Evolutionary conservation across 208 protist species (phyloP), one percentile per base, ranked within the genome.

Genomic region (Zelonia costaricensis): DNA sequence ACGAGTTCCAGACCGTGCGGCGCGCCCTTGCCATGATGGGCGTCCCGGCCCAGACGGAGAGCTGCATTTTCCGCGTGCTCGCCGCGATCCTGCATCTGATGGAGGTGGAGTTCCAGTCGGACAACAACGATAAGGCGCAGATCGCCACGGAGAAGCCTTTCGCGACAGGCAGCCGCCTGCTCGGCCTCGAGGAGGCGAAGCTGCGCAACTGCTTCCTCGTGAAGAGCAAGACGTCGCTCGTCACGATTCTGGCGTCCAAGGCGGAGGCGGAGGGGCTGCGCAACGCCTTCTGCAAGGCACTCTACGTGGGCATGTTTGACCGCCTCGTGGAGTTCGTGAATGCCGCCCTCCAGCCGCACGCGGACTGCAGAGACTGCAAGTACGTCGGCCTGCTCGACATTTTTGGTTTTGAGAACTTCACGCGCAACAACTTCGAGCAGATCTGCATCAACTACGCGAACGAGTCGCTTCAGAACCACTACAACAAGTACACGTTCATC

Each of bases 361-460:
- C 56, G 39, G 74, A 80, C 48, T 65, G 68, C 48, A 77, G 36
- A 3, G 48, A 65, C 27, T 89, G 71, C 69, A 85, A 86, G 55
- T 94, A 97, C 72, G 97, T 98, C 80, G 94, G 95, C 23, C 76
- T 98, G 23, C 87, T 98, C 38, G 97, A 98, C 67, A 98, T 98
- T 68, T 97, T 97, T 36, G 97, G 97, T 23, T 98, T 98, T 61
- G 97, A 98, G 76, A 94, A 95, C 56, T 98, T 98, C 69, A 76
- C 80, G 47, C 53, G 72, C 31, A 98, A 98, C 82, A 92, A 82
- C 74, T 99, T 99, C 69, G 97, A 99, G 80, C 97, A 98, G 81
- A 69, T 99, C 12, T 98, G 97, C 80, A 99, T 99, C 74, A 99
- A 99, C 78, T 99, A 94, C 69, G 94, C 97, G 40, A 99, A 99